phyloP scores from a whole-genome alignment of 768 basidiomycete species.

The Neoboletus magnificus region DNA sequence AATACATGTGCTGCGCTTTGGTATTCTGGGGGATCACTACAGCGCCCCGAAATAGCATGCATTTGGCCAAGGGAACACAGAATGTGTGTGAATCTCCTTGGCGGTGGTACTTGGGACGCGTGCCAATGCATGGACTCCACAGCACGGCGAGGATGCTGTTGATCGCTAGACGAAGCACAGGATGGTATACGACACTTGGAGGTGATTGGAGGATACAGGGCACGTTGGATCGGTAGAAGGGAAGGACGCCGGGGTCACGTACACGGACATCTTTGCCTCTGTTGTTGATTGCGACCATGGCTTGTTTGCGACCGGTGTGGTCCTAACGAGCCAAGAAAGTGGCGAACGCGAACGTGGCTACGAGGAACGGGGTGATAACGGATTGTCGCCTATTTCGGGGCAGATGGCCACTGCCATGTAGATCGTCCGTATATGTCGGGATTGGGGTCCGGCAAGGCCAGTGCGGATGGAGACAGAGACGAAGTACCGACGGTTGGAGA shows the following conservation, averaged over 20 bases:
- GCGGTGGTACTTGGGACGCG: too few species aligned
- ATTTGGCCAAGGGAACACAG: neutral
- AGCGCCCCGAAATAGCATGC: neutral
- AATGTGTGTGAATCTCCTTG: neutral
- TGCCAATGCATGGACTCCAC: neutral
- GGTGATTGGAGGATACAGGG: neutral
- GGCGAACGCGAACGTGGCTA: too few species aligned
- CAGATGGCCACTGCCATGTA: neutral
- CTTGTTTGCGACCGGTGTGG: neutral
- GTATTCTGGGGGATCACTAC: neutral
- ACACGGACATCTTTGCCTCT: neutral
- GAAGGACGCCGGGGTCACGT: neutral
- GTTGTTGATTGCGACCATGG: neutral
- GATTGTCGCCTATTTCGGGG: neutral
- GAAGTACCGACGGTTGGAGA: neutral
- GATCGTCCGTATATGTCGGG: neutral
- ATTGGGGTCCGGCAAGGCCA: neutral
- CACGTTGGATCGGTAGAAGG: neutral
- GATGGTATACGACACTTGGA: neutral
- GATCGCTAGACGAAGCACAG: neutral
- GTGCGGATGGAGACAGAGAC: neutral
- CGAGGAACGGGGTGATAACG: neutral
- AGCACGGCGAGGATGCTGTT: neutral
- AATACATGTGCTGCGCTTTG: neutral
- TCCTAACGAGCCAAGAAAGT: neutral